Conservation (phyloP, 2,329 filamentous ascomycete species). For the Pyrenochaeta sp. region DNA sequence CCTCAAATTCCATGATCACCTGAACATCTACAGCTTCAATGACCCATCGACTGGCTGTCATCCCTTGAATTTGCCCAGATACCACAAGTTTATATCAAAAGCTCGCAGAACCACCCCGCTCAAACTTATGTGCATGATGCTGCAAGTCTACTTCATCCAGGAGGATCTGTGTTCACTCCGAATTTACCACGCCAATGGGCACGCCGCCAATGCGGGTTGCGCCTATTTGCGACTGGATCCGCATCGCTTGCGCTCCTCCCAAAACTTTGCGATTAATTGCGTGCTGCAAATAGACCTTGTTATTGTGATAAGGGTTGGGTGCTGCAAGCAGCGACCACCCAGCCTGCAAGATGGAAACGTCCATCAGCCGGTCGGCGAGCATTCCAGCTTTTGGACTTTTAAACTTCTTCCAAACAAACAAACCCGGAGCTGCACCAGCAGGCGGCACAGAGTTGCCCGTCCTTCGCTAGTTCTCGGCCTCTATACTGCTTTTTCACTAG, state of each 20-base stretch:
- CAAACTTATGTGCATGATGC: no score
- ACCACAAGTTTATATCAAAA: background rate
- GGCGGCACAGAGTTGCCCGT: conserved; percentile 9
- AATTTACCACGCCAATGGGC: conserved; percentile 6
- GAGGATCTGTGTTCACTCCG: background rate
- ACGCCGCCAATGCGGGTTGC: conserved; percentile 7
- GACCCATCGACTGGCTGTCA: background rate
- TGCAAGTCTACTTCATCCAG: background rate
- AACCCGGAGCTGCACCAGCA: conserved; percentile 10
- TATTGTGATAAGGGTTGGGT: conserved; percentile 1
- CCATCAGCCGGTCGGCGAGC: background rate
- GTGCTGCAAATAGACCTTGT: conserved; percentile 8
- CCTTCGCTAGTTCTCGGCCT: conserved; percentile 11
- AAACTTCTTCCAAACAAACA: conserved; percentile 14
- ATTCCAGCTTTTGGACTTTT: conserved; percentile 3
- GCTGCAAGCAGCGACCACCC: conserved; percentile 7
- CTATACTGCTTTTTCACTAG: conserved; percentile 19
- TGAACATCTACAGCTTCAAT: no score
- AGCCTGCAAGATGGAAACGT: background rate
- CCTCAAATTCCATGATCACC: no score
- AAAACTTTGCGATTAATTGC: conserved; percentile 2
- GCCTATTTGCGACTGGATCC: conserved; percentile 4
- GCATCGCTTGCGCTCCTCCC: conserved; percentile 6
- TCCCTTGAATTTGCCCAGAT: background rate
- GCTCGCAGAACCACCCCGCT: no score